phyloP scores from a whole-genome alignment of 768 basidiomycete species.

The Termitomyces heimii region DNA sequence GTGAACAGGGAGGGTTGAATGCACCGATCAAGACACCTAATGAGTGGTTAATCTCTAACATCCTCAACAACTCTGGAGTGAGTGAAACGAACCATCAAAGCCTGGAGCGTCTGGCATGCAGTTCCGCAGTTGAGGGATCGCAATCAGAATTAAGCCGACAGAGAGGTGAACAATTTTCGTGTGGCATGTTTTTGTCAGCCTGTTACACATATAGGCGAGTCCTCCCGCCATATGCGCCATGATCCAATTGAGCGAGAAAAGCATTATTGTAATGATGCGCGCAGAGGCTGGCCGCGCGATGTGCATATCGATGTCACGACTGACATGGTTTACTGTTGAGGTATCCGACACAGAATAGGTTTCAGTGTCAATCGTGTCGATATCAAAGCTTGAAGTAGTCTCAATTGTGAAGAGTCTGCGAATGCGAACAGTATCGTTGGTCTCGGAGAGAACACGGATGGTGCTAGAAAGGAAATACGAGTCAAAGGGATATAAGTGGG shows the following conservation, averaged over 20 bases:
- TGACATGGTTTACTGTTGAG: neutral
- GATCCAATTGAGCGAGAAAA: conserved; percentile 48
- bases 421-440: neutral
- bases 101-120: neutral
- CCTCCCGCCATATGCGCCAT: conserved; percentile 47
- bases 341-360: neutral
- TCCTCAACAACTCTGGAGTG: neutral
- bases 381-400: neutral
- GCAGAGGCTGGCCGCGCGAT: neutral
- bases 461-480: conserved; percentile 44
- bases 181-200: neutral
- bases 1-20: neutral
- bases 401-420: neutral
- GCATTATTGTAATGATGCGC: conserved; percentile 31
- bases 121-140: neutral
- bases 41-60: neutral
- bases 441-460: conserved; percentile 27
- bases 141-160: neutral
- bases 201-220: conserved; percentile 37
- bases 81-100: neutral
- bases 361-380: neutral
- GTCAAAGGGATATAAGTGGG: conserved; percentile 53
- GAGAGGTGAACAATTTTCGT: neutral
- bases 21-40: neutral
- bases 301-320: neutral